phyloP scores from a whole-genome alignment of 192 early-diverging fungal species.

The Coemansia sp. region DNA sequence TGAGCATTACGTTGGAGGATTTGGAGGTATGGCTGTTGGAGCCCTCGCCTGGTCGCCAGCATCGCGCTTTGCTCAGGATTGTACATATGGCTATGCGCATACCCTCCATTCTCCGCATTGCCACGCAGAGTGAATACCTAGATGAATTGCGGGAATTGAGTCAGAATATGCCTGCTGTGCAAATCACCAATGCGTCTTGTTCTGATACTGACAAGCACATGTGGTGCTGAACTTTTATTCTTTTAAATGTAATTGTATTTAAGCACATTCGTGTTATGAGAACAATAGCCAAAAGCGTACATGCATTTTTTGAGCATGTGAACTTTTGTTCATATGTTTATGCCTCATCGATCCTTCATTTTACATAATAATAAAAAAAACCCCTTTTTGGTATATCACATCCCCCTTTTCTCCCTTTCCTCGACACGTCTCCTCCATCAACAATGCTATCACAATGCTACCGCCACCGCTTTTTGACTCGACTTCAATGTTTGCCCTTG shows the following conservation, averaged over 20 bases:
- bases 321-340: not conserved
- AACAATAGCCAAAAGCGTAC: not conserved
- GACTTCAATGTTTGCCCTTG: not conserved
- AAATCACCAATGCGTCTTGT: not conserved
- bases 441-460: not conserved
- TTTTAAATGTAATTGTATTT: not conserved
- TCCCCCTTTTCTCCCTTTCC: not conserved
- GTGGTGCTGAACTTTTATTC: not conserved
- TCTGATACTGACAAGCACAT: not conserved
- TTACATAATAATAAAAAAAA: not conserved
- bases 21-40: slow-evolving; percentile 16
- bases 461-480: not conserved
- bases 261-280: too few species aligned
- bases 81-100: slow-evolving; percentile 22
- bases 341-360: not conserved
- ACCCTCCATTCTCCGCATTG: slow-evolving; percentile 29
- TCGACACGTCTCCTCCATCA: not conserved
- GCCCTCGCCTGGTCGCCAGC: not conserved
- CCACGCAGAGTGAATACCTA: slow-evolving; percentile 18
- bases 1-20: slow-evolving; percentile 23
- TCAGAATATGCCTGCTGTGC: not conserved
- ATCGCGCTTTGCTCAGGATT: slow-evolving; percentile 31
- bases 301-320: not conserved
- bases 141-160: slow-evolving; percentile 9
- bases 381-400: not conserved